Evolutionary conservation across 164 flowering plant species (phyloP).

Genomic region (Tetrastigma voinierianum): DNA sequence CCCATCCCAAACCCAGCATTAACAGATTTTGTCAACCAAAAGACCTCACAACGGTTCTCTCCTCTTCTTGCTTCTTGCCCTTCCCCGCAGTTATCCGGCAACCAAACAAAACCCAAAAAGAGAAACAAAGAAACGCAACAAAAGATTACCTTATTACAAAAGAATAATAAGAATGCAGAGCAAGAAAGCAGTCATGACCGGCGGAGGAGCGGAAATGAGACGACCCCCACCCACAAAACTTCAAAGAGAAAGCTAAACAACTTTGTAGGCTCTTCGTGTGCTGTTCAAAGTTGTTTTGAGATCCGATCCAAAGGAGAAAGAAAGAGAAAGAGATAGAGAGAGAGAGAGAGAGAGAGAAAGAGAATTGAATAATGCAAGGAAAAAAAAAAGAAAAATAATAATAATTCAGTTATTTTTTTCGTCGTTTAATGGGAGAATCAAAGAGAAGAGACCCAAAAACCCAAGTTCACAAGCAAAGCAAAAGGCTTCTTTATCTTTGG

Average conservation of each 20-base stretch:
- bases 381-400: neutral
- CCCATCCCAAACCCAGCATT: slow-evolving; percentile 2
- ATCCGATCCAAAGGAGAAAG: slow-evolving; percentile 44
- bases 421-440: slow-evolving; percentile 15
- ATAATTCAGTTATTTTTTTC: slow-evolving; percentile 11
- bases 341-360: slow-evolving; percentile 6
- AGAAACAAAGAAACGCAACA: neutral
- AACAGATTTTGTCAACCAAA: neutral
- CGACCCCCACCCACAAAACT: neutral
- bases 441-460: slow-evolving; percentile 3
- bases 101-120: neutral
- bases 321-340: slow-evolving; percentile 8
- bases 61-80: no score
- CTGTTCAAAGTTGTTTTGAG: slow-evolving; percentile 21
- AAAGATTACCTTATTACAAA: slow-evolving; percentile 21
- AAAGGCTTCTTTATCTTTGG: slow-evolving; percentile 16
- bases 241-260: slow-evolving; percentile 19
- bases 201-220: slow-evolving; percentile 7
- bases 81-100: no score
- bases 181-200: slow-evolving; percentile 23
- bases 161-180: slow-evolving; percentile 21
- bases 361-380: neutral
- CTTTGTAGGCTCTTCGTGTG: slow-evolving; percentile 10
- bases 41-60: no score
- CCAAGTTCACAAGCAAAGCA: slow-evolving; percentile 29